Percentiles rank a stretch among this genome's conserved stretches.
Evolutionary conservation across 257 asterid species (phyloP).

Genomic region (Capsicum baccatum): DNA sequence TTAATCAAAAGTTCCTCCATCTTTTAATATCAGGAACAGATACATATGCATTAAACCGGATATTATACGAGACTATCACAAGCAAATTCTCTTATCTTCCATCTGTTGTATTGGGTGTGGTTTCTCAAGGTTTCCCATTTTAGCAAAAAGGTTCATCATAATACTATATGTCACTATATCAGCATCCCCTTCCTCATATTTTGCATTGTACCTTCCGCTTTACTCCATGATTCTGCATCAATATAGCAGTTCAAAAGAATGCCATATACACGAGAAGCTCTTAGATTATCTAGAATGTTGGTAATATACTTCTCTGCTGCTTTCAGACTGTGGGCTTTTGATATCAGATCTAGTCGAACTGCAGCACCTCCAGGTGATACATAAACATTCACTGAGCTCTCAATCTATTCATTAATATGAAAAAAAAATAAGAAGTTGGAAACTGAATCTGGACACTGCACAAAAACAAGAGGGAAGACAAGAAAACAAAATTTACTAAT

Average conservation of each 20-base stretch:
- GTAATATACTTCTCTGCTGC: constrained; percentile 40
- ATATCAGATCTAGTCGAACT: constrained; percentile 37
- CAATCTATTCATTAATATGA: constrained; percentile 37
- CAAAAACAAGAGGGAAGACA: neutral
- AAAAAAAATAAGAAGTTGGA: neutral
- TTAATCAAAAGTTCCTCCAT: constrained; percentile 53
- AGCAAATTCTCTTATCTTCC: constrained; percentile 43
- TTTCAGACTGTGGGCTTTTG: constrained; percentile 37
- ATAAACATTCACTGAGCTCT: neutral
- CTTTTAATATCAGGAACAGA: constrained; percentile 33
- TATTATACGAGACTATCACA: constrained; percentile 37
- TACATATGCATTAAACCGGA: constrained; percentile 41
- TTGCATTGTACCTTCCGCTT: constrained; percentile 41
- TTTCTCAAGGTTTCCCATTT: constrained; percentile 41
- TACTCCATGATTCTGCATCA: constrained; percentile 25
- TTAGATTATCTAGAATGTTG: constrained; percentile 28
- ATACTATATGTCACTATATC: constrained; percentile 30
- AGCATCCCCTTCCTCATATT: constrained; percentile 33
- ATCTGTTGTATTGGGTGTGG: constrained; percentile 44
- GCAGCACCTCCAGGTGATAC: constrained; percentile 37
- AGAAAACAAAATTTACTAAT: neutral
- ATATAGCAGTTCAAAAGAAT: constrained; percentile 43
- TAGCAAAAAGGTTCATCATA: constrained; percentile 46
- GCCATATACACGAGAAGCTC: constrained; percentile 22
- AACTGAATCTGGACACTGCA: neutral